A percentile compares a stretch with the other conserved stretches of the same genome.
Conservation (phyloP, 2,329 filamentous ascomycete genomes). For the Penicillium hordei region DNA sequence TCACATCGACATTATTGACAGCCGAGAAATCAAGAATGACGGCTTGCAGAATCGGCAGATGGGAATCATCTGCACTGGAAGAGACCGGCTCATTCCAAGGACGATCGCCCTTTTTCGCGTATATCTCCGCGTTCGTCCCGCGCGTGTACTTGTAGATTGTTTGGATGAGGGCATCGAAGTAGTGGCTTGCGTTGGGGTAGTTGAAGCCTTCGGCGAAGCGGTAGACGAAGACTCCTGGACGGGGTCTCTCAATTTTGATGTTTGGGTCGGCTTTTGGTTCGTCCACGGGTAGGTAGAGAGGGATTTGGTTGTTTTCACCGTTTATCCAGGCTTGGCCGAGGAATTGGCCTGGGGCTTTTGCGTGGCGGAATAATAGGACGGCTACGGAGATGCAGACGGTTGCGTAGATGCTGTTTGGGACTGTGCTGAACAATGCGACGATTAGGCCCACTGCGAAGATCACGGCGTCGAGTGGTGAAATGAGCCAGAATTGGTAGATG, state of each 20-base stretch:
- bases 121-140: constrained; percentile 67
- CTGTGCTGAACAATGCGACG: constrained; percentile 78
- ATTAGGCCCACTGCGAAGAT: constrained; percentile 90
- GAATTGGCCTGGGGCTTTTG: constrained; percentile 76
- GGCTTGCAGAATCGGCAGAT: constrained; percentile 70
- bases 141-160: constrained; percentile 68
- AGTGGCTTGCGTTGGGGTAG: constrained; percentile 84
- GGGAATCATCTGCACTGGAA: constrained; percentile 26
- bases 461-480: constrained; percentile 80
- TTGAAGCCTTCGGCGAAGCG: constrained; percentile 89
- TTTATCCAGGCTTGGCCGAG: constrained; percentile 59
- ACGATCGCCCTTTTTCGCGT: constrained; percentile 66
- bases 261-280: constrained; percentile 79
- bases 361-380: constrained; percentile 74
- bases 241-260: constrained; percentile 70
- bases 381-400: constrained; percentile 74
- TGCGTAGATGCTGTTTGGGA: constrained; percentile 86
- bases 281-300: constrained; percentile 70
- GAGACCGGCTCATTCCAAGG: constrained; percentile 92
- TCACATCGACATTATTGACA: constrained; percentile 88
- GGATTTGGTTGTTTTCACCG: constrained; percentile 47
- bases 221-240: constrained; percentile 90
- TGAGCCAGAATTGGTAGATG: constrained; percentile 87
- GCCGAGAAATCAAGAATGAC: constrained; percentile 86
- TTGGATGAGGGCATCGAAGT: constrained; percentile 71